Base-by-base conservation (phyloP, 305 asterid genomes). In the Petunia hybrid region DNA sequence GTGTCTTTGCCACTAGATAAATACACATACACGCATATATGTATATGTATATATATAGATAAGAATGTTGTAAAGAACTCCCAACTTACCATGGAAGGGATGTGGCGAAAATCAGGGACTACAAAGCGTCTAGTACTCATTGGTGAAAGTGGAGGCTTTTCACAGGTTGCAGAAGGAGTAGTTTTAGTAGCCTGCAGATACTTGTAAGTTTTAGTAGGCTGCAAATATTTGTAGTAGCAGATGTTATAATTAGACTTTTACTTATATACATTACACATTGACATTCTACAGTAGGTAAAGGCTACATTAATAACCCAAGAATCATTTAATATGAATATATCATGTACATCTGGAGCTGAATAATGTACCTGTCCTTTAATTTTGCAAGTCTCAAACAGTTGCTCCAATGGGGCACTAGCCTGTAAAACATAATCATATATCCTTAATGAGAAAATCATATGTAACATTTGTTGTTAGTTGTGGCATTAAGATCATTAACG, bases 141-240 rank as follows among this genome's bases (percentile, higher is more conserved):
- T 0, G 82, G 76, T 68, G 87, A 85, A 59, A 80, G 82, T 14
- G 85, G 87, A 3, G 85, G 85, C 60, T 62, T 80, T 74, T 74
- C 85, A 9, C 48, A 12, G 6, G 82, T 77, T 84, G 73, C 38
- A 67, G 22, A 13, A 42, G 57, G 16, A 43, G 45, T 1, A 14
- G 70, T 35, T 60, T 56, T 67, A 64, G 22, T 12, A 40, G 63
- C 51, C 60, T 69, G 77, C 45, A 80, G 38, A 40, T 56, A 77
- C 59, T 22, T 36, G 41, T 35, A 38, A 77, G 16, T 43, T 10
- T 56, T 39, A 14, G 8, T 14, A 22, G 6, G 3, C 13, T 41
- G 4, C 4, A 35, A 0, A 12, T 53, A 51, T 22, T 0, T 31
- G 38, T 1, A 8, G 51, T 43, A 35, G 7, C n/a, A 35, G 42